phyloP scores from a whole-genome alignment of 352 stramenopile species.

The Pilasporangium apinafurcum region DNA sequence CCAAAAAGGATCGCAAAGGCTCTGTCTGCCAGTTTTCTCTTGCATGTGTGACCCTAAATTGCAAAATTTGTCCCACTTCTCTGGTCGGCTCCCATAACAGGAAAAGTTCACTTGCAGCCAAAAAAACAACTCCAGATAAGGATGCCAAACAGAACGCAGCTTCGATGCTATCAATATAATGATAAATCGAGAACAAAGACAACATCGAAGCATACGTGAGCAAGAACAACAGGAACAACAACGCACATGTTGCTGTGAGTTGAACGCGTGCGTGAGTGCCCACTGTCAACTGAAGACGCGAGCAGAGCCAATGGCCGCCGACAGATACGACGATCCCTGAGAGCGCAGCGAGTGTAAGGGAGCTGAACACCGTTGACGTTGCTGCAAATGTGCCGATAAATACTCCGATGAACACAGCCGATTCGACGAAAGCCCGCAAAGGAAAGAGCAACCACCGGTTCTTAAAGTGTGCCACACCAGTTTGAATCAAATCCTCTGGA shows the following conservation, averaged over 20 bases:
- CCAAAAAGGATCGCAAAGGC: slow-evolving; percentile 73
- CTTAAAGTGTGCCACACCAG: slow-evolving; percentile 47
- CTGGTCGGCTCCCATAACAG: slow-evolving; percentile 78
- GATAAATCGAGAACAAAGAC: slow-evolving; percentile 74
- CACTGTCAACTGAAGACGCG: slow-evolving; percentile 48
- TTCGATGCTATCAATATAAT: slow-evolving; percentile 82
- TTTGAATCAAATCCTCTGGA: slow-evolving; percentile 44
- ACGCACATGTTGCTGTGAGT: slow-evolving; percentile 63
- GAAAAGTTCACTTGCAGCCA: slow-evolving; percentile 75
- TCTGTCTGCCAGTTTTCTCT: slow-evolving; percentile 72
- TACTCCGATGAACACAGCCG: slow-evolving; percentile 58
- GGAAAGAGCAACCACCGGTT: slow-evolving; percentile 76
- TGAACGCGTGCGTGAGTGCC: slow-evolving; percentile 42
- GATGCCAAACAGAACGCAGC: slow-evolving; percentile 77
- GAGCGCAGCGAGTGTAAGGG: slow-evolving; percentile 58
- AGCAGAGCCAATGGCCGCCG: slow-evolving; percentile 62
- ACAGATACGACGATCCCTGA: slow-evolving; percentile 74
- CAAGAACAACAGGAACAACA: slow-evolving; percentile 69
- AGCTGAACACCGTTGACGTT: slow-evolving; percentile 69
- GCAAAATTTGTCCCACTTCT: slow-evolving; percentile 62
- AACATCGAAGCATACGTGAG: slow-evolving; percentile 67
- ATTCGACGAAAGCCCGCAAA: slow-evolving; percentile 72
- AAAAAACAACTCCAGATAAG: slow-evolving; percentile 71
- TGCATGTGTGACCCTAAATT: slow-evolving; percentile 69
- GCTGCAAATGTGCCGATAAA: slow-evolving; percentile 71